phyloP scores from a whole-genome alignment of 2,329 filamentous ascomycete species.

The Claviceps quebecensis region DNA sequence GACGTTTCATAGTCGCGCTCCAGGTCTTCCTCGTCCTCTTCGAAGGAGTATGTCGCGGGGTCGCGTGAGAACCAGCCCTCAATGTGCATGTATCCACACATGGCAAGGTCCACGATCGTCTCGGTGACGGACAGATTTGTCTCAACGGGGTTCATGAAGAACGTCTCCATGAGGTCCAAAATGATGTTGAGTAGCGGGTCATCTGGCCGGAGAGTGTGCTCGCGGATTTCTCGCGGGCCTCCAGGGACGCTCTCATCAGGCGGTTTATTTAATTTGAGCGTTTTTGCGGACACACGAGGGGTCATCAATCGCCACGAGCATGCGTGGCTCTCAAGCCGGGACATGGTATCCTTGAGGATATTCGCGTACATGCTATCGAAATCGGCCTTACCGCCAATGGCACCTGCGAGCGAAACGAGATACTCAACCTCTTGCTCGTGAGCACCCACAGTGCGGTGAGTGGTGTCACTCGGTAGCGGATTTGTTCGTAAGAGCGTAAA shows the following conservation, averaged over 20 bases:
- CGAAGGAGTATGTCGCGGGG: constrained; percentile 44
- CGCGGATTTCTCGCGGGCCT: constrained; percentile 44
- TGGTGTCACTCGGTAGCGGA: constrained; percentile 36
- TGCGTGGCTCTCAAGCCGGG: constrained; percentile 55
- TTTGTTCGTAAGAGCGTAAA: constrained; percentile 60
- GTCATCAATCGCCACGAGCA: constrained; percentile 58
- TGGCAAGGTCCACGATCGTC: constrained; percentile 64
- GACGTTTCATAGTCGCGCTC: constrained; percentile 5
- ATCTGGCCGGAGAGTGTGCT: constrained; percentile 46
- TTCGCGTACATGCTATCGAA: constrained; percentile 61
- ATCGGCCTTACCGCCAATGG: constrained; percentile 53
- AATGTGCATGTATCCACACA: constrained; percentile 71
- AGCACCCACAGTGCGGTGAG: constrained; percentile 54
- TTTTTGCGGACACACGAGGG: constrained; percentile 41
- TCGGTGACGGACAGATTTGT: constrained; percentile 83
- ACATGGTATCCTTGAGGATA: constrained; percentile 57
- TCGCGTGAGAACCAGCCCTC: constrained; percentile 83
- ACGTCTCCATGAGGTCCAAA: constrained; percentile 58
- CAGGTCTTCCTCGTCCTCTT: constrained; percentile 24
- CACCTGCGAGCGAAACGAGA: constrained; percentile 53
- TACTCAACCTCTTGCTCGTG: constrained; percentile 63
- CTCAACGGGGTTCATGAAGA: constrained; percentile 82
- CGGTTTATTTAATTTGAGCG: constrained; percentile 41
- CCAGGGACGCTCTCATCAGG: constrained; percentile 38
- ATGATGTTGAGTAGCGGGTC: constrained; percentile 52